A percentile compares a stretch with the other conserved stretches of the same genome.
phyloP scores from a whole-genome alignment of 2,329 filamentous ascomycete genomes.

The Dothiorella sarmentorum region DNA sequence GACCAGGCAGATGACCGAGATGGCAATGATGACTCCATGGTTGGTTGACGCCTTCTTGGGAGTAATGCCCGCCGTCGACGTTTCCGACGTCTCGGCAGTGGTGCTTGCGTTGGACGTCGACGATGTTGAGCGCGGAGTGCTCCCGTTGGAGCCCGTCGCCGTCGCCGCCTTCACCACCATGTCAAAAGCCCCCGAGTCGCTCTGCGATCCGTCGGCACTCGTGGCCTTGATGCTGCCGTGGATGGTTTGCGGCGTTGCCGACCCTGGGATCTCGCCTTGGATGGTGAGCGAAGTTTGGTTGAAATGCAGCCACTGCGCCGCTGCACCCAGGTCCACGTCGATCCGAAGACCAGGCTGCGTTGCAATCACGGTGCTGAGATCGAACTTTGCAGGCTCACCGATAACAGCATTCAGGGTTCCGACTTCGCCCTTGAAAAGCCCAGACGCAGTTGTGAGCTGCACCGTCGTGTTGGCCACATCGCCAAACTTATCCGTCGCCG shows the following conservation, averaged over 20 bases:
- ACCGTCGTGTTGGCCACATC: constrained; percentile 59
- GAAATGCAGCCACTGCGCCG: constrained; percentile 50
- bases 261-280: constrained; percentile 47
- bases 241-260: constrained; percentile 38
- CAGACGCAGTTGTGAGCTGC: constrained; percentile 39
- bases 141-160: constrained; percentile 3
- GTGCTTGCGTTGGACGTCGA: constrained; percentile 25
- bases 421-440: constrained; percentile 44
- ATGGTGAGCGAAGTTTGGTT: constrained; percentile 44
- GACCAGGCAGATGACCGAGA: constrained; percentile 29
- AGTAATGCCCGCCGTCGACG: constrained; percentile 10
- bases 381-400: constrained; percentile 35
- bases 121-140: constrained; percentile 20
- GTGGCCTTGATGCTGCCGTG: constrained; percentile 44
- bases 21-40: constrained; percentile 10
- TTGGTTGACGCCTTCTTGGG: not conserved
- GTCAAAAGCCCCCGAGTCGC: constrained; percentile 45
- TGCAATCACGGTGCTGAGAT: constrained; percentile 41
- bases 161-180: constrained; percentile 27
- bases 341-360: constrained; percentile 26
- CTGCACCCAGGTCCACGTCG: constrained; percentile 42
- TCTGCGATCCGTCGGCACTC: constrained; percentile 22
- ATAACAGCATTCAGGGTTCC: constrained; percentile 47
- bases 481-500: constrained; percentile 56
- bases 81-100: constrained; percentile 23